Evolutionary conservation across 495 filamentous ascomycete species (phyloP).

Genomic region (Hyaloscypha variabilis): DNA sequence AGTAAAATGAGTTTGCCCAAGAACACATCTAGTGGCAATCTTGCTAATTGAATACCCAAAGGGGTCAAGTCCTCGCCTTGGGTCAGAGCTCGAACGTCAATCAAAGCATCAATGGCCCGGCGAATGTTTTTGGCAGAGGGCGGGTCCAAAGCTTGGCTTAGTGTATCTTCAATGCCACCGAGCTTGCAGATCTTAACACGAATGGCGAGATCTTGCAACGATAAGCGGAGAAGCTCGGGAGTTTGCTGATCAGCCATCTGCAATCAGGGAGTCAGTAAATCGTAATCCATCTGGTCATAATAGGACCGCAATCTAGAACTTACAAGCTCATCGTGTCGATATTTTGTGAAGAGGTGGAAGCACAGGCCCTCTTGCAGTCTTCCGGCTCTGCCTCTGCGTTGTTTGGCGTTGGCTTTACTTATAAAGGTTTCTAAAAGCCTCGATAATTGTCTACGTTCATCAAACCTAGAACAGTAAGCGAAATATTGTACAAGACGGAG

Average conservation of each 20-base stretch:
- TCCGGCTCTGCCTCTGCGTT: conserved; percentile 91
- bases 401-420: conserved; percentile 90
- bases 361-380: conserved; percentile 92
- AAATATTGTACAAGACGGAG: neutral
- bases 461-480: conserved; percentile 52
- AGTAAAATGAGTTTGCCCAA: conserved; percentile 90
- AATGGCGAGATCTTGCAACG: conserved; percentile 89
- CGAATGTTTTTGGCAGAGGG: conserved; percentile 89
- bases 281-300: neutral
- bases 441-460: conserved; percentile 88
- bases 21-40: conserved; percentile 89
- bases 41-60: conserved; percentile 82
- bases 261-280: conserved; percentile 33
- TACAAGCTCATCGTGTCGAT: conserved; percentile 68
- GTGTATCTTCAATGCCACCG: conserved; percentile 84
- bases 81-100: conserved; percentile 91
- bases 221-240: conserved; percentile 92
- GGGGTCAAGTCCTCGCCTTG: conserved; percentile 79
- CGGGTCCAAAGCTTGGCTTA: conserved; percentile 88
- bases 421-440: conserved; percentile 91
- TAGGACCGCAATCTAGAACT: neutral
- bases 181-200: conserved; percentile 98
- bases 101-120: conserved; percentile 85
- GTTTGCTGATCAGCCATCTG: conserved; percentile 86
- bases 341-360: conserved; percentile 91